phyloP scores from a whole-genome alignment of 2,329 filamentous ascomycete genomes.

The Colletotrichum gloeosporioides region DNA sequence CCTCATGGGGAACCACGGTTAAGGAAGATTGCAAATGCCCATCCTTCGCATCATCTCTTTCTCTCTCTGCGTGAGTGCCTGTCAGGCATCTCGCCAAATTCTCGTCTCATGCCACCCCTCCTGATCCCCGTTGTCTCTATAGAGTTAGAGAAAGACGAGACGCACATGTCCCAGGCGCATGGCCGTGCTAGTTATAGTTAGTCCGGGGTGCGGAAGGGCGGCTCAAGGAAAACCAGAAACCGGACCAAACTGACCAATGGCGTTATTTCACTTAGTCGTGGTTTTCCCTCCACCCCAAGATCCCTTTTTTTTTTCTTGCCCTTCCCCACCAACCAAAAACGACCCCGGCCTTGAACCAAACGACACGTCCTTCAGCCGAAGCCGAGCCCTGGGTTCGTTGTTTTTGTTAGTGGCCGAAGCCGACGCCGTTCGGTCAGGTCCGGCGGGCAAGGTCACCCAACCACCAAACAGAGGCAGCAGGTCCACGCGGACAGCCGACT shows the following conservation, averaged over 20 bases:
- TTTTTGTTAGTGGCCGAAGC: not conserved
- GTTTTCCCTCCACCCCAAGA: not conserved
- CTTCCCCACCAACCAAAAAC: not conserved
- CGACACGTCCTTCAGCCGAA: not conserved
- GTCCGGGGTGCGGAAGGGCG: not conserved
- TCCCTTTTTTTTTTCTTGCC: not conserved
- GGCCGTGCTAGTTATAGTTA: not conserved
- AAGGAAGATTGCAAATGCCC: not conserved
- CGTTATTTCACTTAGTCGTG: slow-evolving; percentile 17
- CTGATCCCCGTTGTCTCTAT: not conserved
- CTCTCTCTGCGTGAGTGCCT: not conserved
- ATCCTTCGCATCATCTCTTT: not conserved
- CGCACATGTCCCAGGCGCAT: not conserved
- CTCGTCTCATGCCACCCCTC: not conserved
- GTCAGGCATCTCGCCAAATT: not conserved
- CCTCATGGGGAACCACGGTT: not conserved
- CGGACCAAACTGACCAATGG: not conserved
- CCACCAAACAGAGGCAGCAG: not conserved
- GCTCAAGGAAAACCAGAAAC: not conserved
- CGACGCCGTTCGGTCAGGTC: not conserved
- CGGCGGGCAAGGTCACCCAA: not conserved
- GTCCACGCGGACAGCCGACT: not conserved
- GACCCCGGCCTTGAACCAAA: not conserved
- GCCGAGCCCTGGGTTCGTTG: not conserved
- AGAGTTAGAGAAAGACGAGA: not conserved